phyloP scores from a whole-genome alignment of 495 filamentous ascomycete genomes.

The Hypoxylon crocopeplum region DNA sequence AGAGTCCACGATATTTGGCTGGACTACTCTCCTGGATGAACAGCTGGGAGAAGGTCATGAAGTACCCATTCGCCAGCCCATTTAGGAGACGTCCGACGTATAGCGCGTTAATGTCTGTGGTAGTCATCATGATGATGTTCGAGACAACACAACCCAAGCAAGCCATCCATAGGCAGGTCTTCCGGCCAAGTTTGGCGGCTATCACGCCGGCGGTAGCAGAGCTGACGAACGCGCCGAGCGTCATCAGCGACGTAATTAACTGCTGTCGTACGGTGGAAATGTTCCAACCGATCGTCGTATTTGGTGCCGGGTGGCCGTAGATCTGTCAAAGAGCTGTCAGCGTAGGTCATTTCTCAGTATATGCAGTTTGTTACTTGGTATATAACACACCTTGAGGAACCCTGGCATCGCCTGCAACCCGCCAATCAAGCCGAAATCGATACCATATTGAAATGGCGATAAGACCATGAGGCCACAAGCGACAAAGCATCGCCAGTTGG shows the following conservation, averaged over 20 bases:
- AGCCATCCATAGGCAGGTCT: constrained; percentile 46
- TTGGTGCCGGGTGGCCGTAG: constrained; percentile 40
- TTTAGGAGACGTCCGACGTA: constrained; percentile 54
- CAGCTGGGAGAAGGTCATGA: constrained; percentile 58
- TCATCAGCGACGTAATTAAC: constrained; percentile 55
- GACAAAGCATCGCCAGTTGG: constrained; percentile 40
- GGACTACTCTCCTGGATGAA: constrained; percentile 53
- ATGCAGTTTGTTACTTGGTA: no score
- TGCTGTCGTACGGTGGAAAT: constrained; percentile 54
- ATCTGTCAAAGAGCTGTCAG: constrained; percentile 19
- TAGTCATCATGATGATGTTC: constrained; percentile 58
- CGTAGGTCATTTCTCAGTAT: background rate
- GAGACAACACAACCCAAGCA: constrained; percentile 48
- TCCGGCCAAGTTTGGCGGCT: constrained; percentile 49
- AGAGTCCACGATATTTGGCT: constrained; percentile 50
- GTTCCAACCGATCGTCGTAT: constrained; percentile 51
- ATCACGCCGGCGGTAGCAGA: constrained; percentile 53
- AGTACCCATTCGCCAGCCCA: constrained; percentile 53
- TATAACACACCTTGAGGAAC: constrained; percentile 44
- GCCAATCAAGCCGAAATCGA: constrained; percentile 60
- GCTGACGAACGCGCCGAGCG: constrained; percentile 55
- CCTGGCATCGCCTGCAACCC: constrained; percentile 62
- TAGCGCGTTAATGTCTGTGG: constrained; percentile 49
- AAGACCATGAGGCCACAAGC: constrained; percentile 51
- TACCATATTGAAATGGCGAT: constrained; percentile 60